These are phyloP conservation scores for Tillandsia leiboldiana DNA, from an alignment of 176 grass and related monocot genomes.

Conservation along the genomic window DNA sequence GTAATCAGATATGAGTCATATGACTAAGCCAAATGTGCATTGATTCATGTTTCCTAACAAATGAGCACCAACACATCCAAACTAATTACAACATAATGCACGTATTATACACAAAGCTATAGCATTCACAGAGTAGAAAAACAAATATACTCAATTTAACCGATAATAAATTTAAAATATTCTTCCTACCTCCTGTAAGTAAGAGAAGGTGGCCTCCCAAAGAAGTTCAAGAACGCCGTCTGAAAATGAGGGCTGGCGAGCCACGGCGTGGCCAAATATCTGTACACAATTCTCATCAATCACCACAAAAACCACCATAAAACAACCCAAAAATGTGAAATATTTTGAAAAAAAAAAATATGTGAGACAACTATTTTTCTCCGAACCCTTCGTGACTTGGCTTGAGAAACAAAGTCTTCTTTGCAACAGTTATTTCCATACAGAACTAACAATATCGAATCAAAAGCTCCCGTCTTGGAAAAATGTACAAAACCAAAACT, in stretches of 20 bases:
- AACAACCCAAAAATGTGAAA: not conserved
- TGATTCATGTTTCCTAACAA: not conserved
- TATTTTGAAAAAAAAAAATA: not conserved
- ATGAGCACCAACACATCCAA: constrained; percentile 12
- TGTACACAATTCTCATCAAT: constrained; percentile 20
- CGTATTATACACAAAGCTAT: no score
- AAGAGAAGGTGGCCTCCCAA: constrained; percentile 53
- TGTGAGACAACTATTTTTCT: not conserved
- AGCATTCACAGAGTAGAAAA: no score
- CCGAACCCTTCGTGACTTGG: no score
- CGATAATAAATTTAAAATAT: constrained; percentile 7
- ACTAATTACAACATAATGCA: not conserved
- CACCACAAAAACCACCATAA: constrained; percentile 8
- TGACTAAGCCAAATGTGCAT: not conserved
- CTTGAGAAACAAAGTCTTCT: no score
- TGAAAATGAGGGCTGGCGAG: constrained; percentile 91
- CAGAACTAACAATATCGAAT: no score
- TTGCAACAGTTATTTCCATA: no score
- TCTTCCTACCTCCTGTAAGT: constrained; percentile 62
- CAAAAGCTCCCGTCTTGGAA: no score
- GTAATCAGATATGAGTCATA: no score
- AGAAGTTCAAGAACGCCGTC: constrained; percentile 74
- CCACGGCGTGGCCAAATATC: constrained; percentile 84
- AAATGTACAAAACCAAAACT: no score
- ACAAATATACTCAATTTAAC: not conserved